Percentiles rank a stretch among this genome's conserved stretches.
Conservation (phyloP, 2,329 filamentous ascomycete species). For the Metarhizium anisopliae region DNA sequence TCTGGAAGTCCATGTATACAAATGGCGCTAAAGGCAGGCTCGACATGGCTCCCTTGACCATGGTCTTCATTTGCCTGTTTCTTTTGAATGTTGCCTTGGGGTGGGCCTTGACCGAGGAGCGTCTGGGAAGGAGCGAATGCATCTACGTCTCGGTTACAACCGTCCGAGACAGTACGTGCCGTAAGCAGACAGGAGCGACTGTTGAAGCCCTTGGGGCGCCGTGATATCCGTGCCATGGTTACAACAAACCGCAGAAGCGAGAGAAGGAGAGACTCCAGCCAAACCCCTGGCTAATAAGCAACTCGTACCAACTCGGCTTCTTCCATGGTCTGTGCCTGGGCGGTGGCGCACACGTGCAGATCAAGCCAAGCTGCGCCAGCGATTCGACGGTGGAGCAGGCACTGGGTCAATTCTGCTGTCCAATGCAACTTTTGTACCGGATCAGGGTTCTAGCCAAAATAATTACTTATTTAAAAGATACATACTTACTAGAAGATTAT, state of each 20-base stretch:
- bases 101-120: not conserved
- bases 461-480: too few relatives aligned
- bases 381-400: not conserved
- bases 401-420: too few relatives aligned
- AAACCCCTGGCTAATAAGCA: not conserved
- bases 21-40: not conserved
- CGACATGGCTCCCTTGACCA: slow-evolving; percentile 1
- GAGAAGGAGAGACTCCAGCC: too few relatives aligned
- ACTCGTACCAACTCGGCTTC: not conserved
- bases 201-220: too few relatives aligned
- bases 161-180: too few relatives aligned
- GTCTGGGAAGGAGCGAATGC: not conserved
- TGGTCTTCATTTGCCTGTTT: not conserved
- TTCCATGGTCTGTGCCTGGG: slow-evolving; percentile 1
- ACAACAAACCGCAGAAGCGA: too few relatives aligned
- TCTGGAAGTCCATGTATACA: not conserved
- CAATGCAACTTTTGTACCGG: too few relatives aligned
- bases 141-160: too few relatives aligned
- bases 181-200: too few relatives aligned
- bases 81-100: not conserved
- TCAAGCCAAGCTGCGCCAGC: not conserved
- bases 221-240: too few relatives aligned
- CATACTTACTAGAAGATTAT: too few relatives aligned
- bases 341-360: slow-evolving; percentile 5
- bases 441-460: too few relatives aligned